Evolutionary conservation across 2,329 filamentous ascomycete species (phyloP).

Genomic region (Epichloe elymi): DNA sequence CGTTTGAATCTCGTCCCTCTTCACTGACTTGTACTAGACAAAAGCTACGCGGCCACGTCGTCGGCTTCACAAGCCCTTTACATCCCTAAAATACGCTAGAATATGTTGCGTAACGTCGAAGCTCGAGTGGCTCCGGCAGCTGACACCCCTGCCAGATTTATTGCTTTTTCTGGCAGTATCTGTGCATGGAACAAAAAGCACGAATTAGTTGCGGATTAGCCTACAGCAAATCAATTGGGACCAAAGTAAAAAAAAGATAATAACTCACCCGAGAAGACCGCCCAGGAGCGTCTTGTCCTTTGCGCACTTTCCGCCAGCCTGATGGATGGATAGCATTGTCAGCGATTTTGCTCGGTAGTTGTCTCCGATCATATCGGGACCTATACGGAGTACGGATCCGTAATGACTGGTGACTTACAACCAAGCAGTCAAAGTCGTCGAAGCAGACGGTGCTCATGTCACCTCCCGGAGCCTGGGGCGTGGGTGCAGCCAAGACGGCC

Average conservation of each 20-base stretch:
- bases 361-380: too few relatives aligned
- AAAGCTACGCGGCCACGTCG: not conserved
- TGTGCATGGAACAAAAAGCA: too few relatives aligned
- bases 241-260: too few relatives aligned
- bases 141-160: not conserved
- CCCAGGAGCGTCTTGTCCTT: not conserved
- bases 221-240: too few relatives aligned
- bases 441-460: not conserved
- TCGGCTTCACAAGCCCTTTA: not conserved
- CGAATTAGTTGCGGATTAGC: too few relatives aligned
- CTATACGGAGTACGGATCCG: too few relatives aligned
- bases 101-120: not conserved
- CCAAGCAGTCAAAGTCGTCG: not conserved
- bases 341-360: too few relatives aligned
- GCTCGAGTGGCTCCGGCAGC: not conserved
- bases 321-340: too few relatives aligned
- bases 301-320: not conserved
- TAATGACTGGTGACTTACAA: not conserved
- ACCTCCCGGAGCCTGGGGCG: slow-evolving; percentile 7
- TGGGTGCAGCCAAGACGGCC: slow-evolving; percentile 10
- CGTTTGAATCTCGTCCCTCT: too few relatives aligned
- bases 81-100: not conserved
- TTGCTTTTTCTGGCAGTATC: too few relatives aligned
- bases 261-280: not conserved
- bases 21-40: too few relatives aligned